Evolutionary conservation across 345 rosid species (phyloP).

Genomic region (Heritiera fomes): DNA sequence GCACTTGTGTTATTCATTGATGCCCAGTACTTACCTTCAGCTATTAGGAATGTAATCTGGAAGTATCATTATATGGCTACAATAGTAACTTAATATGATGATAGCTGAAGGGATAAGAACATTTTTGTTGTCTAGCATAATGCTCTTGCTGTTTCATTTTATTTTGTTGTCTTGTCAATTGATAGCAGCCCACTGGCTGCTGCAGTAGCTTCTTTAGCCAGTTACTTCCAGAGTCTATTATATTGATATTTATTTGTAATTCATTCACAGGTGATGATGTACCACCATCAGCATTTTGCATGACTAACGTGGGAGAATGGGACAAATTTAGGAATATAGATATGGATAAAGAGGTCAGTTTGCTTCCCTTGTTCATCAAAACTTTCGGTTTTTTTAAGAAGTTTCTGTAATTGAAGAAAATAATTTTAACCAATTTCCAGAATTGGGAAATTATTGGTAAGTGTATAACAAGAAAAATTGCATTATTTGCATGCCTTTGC

Average conservation of each 20-base stretch:
- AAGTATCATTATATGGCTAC: neutral
- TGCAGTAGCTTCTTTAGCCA: neutral
- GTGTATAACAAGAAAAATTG: neutral
- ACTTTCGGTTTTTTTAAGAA: conserved; percentile 8
- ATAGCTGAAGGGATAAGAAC: conserved; percentile 2
- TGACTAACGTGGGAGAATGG: conserved; percentile 79
- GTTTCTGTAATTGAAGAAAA: conserved; percentile 15
- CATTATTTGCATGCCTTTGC: neutral
- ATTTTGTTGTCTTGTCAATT: neutral
- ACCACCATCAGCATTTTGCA: conserved; percentile 78
- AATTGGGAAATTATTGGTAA: neutral
- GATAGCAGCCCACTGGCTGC: neutral
- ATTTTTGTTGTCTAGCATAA: neutral
- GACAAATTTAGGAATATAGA: conserved; percentile 90
- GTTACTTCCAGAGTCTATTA: neutral
- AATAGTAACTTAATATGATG: neutral
- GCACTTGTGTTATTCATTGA: too few relatives aligned
- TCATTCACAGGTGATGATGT: conserved; percentile 72
- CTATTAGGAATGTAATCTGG: neutral
- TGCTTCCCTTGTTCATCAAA: conserved; percentile 25
- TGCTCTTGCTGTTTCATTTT: neutral
- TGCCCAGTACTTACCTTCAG: neutral
- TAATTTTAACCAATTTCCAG: neutral
- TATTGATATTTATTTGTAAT: conserved; percentile 22
- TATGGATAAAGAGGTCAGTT: conserved; percentile 92